A percentile compares a stretch with the other conserved stretches of the same genome.
phyloP scores from a whole-genome alignment of 2,329 filamentous ascomycete genomes.

The Karstenula rhodostoma region DNA sequence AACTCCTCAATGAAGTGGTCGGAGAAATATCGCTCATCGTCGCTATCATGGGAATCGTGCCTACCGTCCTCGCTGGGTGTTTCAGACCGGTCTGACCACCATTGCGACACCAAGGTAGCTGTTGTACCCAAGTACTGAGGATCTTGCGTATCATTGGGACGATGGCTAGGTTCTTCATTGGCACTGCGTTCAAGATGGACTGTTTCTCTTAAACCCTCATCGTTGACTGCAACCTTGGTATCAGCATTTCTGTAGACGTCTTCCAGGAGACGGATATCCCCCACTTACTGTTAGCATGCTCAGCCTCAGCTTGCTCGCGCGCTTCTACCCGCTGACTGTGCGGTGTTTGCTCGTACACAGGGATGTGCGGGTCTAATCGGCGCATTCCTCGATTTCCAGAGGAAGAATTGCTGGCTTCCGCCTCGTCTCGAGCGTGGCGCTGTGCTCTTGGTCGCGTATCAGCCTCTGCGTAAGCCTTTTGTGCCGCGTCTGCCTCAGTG shows the following conservation, averaged over 20 bases:
- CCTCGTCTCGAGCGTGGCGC: neutral
- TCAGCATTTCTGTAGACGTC: neutral
- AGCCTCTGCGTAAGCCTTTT: neutral
- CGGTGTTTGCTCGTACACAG: neutral
- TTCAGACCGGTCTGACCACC: slow-evolving; percentile 9
- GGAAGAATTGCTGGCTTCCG: neutral
- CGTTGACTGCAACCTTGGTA: neutral
- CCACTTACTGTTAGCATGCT: neutral
- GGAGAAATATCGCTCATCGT: slow-evolving; percentile 8
- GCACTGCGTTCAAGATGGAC: neutral
- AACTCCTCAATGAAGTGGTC: slow-evolving; percentile 1
- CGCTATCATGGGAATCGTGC: neutral
- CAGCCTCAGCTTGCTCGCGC: slow-evolving; percentile 1
- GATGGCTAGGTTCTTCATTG: neutral
- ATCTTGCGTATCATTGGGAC: neutral
- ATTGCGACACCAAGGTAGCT: neutral
- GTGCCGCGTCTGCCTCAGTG: neutral
- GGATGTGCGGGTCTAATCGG: neutral
- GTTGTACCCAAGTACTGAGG: neutral
- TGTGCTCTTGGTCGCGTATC: neutral
- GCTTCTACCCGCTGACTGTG: slow-evolving; percentile 6
- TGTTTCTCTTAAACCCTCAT: too few relatives aligned
- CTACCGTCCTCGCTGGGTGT: neutral
- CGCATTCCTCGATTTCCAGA: neutral
- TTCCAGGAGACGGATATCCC: neutral